Evolutionary conservation across 2,329 filamentous ascomycete genomes (phyloP).

Genomic region (Sclerotinia borealis): DNA sequence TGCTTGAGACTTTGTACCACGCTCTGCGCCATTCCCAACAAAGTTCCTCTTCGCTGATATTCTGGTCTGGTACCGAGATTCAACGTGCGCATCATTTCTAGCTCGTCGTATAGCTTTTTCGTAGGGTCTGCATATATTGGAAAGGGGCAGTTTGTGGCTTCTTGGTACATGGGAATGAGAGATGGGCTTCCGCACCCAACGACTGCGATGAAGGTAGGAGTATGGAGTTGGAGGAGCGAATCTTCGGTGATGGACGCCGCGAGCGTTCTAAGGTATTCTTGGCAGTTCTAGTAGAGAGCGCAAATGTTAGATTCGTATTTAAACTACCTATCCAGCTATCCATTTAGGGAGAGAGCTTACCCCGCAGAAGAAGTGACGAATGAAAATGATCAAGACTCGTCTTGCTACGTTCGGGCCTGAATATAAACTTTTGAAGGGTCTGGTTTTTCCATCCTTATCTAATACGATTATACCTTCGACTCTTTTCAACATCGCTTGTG

Average conservation of each 20-base stretch:
- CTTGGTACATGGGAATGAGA: constrained; percentile 48
- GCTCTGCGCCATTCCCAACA: constrained; percentile 34
- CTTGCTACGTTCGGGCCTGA: constrained; percentile 31
- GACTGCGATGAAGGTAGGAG: constrained; percentile 39
- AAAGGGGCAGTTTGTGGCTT: constrained; percentile 44
- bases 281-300: constrained; percentile 29
- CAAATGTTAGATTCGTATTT: not conserved
- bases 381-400: constrained; percentile 33
- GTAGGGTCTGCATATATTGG: constrained; percentile 53
- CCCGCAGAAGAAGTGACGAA: constrained; percentile 36
- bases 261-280: constrained; percentile 32
- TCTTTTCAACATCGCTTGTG: constrained; percentile 41
- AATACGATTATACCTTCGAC: constrained; percentile 38
- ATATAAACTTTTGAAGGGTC: constrained; percentile 32
- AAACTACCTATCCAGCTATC: not conserved
- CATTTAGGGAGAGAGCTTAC: constrained; percentile 21
- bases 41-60: constrained; percentile 41
- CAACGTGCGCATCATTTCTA: constrained; percentile 47
- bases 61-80: constrained; percentile 42
- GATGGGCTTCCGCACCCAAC: constrained; percentile 51
- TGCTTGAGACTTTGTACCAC: constrained; percentile 42
- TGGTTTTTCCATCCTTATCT: constrained; percentile 28
- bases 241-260: constrained; percentile 27
- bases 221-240: constrained; percentile 29
- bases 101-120: constrained; percentile 44